phyloP scores from a whole-genome alignment of 2,329 filamentous ascomycete genomes.

The Colletotrichum abscissum region DNA sequence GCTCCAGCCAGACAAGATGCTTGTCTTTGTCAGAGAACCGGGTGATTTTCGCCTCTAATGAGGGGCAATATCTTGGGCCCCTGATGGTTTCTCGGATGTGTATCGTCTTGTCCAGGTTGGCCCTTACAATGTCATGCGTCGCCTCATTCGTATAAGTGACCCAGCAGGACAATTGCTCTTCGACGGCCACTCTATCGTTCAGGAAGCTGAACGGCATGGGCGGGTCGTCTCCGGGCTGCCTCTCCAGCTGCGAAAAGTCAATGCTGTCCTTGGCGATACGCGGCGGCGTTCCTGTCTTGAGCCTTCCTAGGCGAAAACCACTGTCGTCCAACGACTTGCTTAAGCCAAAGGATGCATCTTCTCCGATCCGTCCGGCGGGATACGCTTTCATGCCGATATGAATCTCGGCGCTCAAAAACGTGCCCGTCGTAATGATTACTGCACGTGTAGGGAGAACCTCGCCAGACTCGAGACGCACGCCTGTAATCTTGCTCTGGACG shows the following conservation, averaged over 20 bases:
- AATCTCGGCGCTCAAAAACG: constrained; percentile 95
- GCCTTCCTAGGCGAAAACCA: constrained; percentile 86
- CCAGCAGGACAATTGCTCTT: constrained; percentile 87
- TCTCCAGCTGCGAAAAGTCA: constrained; percentile 77
- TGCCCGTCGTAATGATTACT: constrained; percentile 96
- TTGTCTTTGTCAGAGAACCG: constrained; percentile 82
- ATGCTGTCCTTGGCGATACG: constrained; percentile 86
- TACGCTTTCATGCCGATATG: constrained; percentile 89
- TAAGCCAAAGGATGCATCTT: constrained; percentile 90
- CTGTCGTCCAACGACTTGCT: constrained; percentile 91
- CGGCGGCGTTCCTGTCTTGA: constrained; percentile 97
- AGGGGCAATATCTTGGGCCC: constrained; percentile 95
- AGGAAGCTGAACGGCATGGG: constrained; percentile 93
- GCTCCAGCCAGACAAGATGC: constrained; percentile 97
- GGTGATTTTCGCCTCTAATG: constrained; percentile 92
- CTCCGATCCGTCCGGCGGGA: constrained; percentile 91
- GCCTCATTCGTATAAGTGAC: constrained; percentile 87
- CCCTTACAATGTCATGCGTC: constrained; percentile 85
- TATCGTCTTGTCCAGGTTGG: constrained; percentile 94
- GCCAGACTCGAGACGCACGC: constrained; percentile 88
- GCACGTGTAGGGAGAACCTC: constrained; percentile 82
- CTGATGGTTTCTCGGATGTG: constrained; percentile 96
- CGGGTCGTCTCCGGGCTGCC: constrained; percentile 84
- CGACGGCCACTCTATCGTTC: constrained; percentile 80
- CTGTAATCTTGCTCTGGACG: constrained; percentile 70